Conservation (phyloP, 164 flowering plant species). For the Tinospora cordifolia region DNA sequence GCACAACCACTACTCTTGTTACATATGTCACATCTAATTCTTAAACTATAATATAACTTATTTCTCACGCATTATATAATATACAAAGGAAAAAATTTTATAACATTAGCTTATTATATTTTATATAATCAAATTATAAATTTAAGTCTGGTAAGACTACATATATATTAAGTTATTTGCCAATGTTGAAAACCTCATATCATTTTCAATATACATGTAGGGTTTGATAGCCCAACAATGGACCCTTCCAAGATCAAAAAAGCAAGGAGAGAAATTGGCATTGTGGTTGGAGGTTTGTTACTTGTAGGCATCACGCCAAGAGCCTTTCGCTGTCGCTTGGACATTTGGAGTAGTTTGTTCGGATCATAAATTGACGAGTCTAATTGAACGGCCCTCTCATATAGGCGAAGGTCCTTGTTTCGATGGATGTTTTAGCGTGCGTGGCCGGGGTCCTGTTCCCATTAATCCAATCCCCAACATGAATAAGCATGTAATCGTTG, state of each 20-base stretch:
- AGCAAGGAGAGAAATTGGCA: background rate
- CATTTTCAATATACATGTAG: too few relatives aligned
- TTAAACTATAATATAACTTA: too few relatives aligned
- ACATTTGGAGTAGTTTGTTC: background rate
- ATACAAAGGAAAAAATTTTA: too few relatives aligned
- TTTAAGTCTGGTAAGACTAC: too few relatives aligned
- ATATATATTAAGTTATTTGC: too few relatives aligned
- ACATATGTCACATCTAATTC: too few relatives aligned
- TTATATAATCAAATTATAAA: too few relatives aligned
- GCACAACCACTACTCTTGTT: too few relatives aligned
- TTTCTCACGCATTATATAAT: too few relatives aligned
- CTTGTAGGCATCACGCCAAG: background rate
- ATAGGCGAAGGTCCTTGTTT: background rate
- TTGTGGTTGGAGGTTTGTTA: background rate
- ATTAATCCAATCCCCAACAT: background rate
- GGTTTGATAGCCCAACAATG: background rate
- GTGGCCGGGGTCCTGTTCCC: background rate
- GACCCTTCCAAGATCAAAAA: background rate
- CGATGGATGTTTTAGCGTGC: background rate
- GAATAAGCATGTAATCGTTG: background rate
- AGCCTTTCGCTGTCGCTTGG: background rate
- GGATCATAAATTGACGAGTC: background rate
- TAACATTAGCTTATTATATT: too few relatives aligned
- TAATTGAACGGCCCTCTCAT: too few relatives aligned
- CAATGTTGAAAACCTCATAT: too few relatives aligned